Percentiles rank a stretch among this genome's conserved stretches.
phyloP scores from a whole-genome alignment of 495 filamentous ascomycete species.

The Lindgomyces ingoldianus region DNA sequence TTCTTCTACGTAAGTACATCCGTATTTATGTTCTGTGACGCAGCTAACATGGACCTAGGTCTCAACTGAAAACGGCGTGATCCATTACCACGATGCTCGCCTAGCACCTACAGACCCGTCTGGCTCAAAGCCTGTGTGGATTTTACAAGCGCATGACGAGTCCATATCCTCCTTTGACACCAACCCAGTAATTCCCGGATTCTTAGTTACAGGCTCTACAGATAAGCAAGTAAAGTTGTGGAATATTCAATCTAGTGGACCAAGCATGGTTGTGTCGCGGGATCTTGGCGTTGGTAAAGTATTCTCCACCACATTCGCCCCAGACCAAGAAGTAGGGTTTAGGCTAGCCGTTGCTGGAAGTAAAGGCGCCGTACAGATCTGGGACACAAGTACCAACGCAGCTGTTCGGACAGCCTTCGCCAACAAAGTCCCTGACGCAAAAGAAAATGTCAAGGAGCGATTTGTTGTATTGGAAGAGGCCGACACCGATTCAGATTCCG shows the following conservation, averaged over 20 bases:
- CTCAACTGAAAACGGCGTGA: constrained; percentile 83
- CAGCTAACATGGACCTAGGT: constrained; percentile 43
- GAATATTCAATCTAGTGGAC: constrained; percentile 78
- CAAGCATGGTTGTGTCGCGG: constrained; percentile 85
- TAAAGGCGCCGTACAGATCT: constrained; percentile 89
- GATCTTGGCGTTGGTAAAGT: constrained; percentile 93
- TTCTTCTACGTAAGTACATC: constrained; percentile 70
- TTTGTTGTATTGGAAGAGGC: constrained; percentile 69
- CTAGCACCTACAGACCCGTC: constrained; percentile 66
- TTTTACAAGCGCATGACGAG: constrained; percentile 90
- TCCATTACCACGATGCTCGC: constrained; percentile 85
- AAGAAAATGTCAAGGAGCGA: constrained; percentile 72
- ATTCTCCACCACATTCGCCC: constrained; percentile 86
- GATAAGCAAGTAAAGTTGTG: constrained; percentile 96
- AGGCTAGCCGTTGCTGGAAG: constrained; percentile 90
- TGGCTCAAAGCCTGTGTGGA: constrained; percentile 83
- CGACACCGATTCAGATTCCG: constrained; percentile 61
- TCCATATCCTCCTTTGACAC: constrained; percentile 94
- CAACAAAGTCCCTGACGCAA: constrained; percentile 60
- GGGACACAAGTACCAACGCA: constrained; percentile 94
- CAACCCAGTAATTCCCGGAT: constrained; percentile 84
- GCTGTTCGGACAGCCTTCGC: constrained; percentile 88
- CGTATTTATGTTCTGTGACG: background rate
- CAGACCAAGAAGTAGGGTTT: constrained; percentile 86
- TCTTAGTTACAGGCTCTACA: constrained; percentile 85